phyloP scores from a whole-genome alignment of 805 yeast species.

The Clavispora fructus region DNA sequence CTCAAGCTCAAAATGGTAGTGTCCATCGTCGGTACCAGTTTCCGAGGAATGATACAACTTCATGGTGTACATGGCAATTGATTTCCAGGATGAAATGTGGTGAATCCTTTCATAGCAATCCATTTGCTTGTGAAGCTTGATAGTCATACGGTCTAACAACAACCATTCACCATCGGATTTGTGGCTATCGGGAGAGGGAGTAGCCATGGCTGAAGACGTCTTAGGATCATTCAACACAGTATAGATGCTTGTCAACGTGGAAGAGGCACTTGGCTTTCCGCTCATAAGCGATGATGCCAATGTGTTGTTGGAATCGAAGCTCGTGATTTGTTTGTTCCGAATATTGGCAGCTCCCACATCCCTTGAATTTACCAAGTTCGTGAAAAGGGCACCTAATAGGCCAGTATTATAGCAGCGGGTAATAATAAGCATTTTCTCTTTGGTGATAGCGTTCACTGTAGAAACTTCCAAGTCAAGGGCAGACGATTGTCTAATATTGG shows the following conservation, averaged over 20 bases:
- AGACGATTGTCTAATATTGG: constrained; percentile 28
- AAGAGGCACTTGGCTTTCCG: constrained; percentile 15
- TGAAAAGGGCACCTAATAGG: constrained; percentile 19
- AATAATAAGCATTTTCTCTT: constrained; percentile 24
- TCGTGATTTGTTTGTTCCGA: not conserved
- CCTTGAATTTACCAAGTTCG: constrained; percentile 20
- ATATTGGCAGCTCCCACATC: not conserved
- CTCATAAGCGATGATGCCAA: constrained; percentile 38
- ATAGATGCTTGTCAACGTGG: constrained; percentile 16
- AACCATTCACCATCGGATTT: constrained; percentile 6
- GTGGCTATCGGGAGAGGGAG: not conserved
- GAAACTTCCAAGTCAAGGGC: constrained; percentile 37
- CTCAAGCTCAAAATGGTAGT: constrained; percentile 25
- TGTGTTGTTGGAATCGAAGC: constrained; percentile 21
- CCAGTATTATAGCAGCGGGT: constrained; percentile 28
- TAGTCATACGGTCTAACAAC: constrained; percentile 26
- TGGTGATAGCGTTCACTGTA: constrained; percentile 27
- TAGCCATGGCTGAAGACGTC: not conserved
- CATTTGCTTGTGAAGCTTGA: constrained; percentile 34
- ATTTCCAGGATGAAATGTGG: constrained; percentile 39
- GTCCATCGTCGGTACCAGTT: constrained; percentile 13
- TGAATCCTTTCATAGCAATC: constrained; percentile 23
- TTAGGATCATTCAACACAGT: constrained; percentile 6
- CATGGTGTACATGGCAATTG: constrained; percentile 35
- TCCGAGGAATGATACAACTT: constrained; percentile 23